Percentiles rank a stretch among this genome's conserved stretches.
These are phyloP conservation scores for Calonectria ilicicola DNA, from an alignment of 2,329 filamentous ascomycete genomes.

Conservation along the genomic window DNA sequence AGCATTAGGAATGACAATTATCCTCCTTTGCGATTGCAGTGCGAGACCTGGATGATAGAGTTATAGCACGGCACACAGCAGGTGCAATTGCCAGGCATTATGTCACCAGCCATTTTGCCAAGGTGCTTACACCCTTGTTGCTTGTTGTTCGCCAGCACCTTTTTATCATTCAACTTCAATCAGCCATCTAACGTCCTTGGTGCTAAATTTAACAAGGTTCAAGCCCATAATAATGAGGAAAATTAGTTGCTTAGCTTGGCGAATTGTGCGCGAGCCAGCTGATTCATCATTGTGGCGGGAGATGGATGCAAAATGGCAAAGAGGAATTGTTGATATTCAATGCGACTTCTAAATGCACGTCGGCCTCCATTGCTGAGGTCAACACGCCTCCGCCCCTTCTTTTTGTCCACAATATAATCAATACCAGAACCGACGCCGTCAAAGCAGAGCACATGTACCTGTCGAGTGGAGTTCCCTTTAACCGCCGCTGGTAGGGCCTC, in stretches of 20 bases:
- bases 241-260: neutral
- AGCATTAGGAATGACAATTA: neutral
- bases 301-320: neutral
- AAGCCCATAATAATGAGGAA: neutral
- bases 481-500: slow-evolving; percentile 28
- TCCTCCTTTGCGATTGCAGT: neutral
- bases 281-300: neutral
- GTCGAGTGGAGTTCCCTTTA: slow-evolving; percentile 43
- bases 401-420: slow-evolving; percentile 18
- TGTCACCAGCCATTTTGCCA: neutral
- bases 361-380: slow-evolving; percentile 6
- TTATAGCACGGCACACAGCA: too few species aligned
- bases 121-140: neutral
- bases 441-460: slow-evolving; percentile 28
- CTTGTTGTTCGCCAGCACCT: neutral
- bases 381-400: neutral
- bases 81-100: too few species aligned
- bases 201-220: neutral
- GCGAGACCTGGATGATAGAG: neutral
- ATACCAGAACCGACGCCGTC: slow-evolving; percentile 38
- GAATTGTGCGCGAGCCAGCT: neutral
- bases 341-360: slow-evolving; percentile 20
- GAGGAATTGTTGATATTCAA: slow-evolving; percentile 13
- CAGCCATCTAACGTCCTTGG: neutral
- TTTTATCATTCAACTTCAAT: neutral